A percentile compares a stretch with the other conserved stretches of the same genome.
Evolutionary conservation across 2,329 filamentous ascomycete species (phyloP).

Genomic region (Colletotrichum somersetense): DNA sequence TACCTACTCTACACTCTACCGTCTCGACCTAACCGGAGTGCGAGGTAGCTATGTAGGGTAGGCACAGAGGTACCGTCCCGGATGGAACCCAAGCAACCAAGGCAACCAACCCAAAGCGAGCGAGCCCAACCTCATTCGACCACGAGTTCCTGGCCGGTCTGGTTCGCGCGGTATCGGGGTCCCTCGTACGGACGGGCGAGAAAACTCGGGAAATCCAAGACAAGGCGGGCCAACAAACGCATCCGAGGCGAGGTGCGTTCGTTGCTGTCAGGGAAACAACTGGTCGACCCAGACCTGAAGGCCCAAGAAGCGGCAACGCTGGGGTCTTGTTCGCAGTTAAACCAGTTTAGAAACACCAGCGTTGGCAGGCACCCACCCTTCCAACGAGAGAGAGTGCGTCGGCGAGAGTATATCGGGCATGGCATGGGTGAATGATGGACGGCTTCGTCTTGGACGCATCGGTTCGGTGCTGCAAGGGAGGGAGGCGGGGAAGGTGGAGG

Average conservation of each 20-base stretch:
- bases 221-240: conserved; percentile 4
- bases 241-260: conserved; percentile 18
- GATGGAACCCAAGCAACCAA: neutral
- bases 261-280: neutral
- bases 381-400: neutral
- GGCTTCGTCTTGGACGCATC: neutral
- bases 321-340: neutral
- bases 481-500: neutral
- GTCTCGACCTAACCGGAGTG: neutral
- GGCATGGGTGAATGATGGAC: neutral
- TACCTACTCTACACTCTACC: too few species aligned
- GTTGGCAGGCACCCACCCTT: neutral
- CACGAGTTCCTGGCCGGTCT: neutral
- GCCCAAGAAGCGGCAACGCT: neutral
- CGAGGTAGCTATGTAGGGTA: neutral
- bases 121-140: neutral
- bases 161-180: neutral
- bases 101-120: neutral
- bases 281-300: neutral
- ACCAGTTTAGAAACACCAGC: neutral
- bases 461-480: neutral
- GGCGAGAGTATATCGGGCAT: neutral
- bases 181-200: neutral
- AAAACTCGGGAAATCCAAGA: conserved; percentile 13
- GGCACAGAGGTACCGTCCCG: neutral